Evolutionary conservation across 2,329 filamentous ascomycete genomes (phyloP), one percentile per base, ranked within the genome.

Genomic region (Hypocrella siamensis): DNA sequence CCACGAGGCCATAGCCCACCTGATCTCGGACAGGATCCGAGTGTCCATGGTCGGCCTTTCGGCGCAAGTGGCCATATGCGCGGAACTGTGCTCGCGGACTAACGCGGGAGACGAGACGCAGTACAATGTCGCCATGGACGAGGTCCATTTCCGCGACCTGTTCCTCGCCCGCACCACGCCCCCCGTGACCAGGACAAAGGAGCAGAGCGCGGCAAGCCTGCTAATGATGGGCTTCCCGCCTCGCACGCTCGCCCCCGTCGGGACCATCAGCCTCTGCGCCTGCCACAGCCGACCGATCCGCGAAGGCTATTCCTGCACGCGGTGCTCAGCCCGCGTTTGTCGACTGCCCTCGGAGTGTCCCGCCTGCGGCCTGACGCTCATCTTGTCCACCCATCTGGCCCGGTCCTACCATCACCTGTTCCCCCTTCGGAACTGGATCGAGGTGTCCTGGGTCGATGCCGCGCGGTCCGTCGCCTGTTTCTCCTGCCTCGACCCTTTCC

Each of bases 151-250:
- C 47, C 72, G 78, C 19, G 85, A 96, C 46, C 67, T 96, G n/a
- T 67, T 96, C 38, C 77, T 96, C 51, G 76, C 75, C 14, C 74
- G 80, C 30, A 96, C 90, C 1, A 94, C 84, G 3, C 90, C 90
- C 1, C 90, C 88, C 0, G 78, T 85, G 14, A 82, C 85, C 10
- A 73, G 81, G 33, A 71, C 75, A 3, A 55, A 58, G 26, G 67
- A 70, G 40, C 65, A 70, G 44, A 65, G 61, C 37, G 65, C 65
- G 7, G 66, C 72, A 2, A 75, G 70, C 33, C 62, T 98, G 26
- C 70, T 98, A 17, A 92, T 93, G 81, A 98, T 98, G 88, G 90
- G 90, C 4, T 98, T 98, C 47, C 90, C 90, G 0, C 92, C 83
- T 5, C 72, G 86, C 24, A 80, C 79, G 3, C 72, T 90, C 11